phyloP scores from a whole-genome alignment of 805 yeast genomes.

The Candida odintsovae region DNA sequence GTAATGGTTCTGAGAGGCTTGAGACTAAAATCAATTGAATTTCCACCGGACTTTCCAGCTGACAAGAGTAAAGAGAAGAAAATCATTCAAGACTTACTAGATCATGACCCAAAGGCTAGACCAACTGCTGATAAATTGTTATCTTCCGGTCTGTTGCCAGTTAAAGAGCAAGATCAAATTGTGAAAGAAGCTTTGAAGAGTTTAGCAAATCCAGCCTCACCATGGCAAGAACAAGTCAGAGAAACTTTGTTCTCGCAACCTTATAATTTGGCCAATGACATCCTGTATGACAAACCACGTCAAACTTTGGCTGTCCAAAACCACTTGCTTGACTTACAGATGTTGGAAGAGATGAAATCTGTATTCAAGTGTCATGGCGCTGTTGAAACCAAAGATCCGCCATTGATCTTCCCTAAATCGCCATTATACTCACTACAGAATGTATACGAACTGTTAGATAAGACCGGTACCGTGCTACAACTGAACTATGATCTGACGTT shows the following conservation, averaged over 20 bases:
- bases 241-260: slow-evolving; percentile 82
- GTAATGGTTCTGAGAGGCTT: slow-evolving; percentile 63
- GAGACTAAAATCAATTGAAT: slow-evolving; percentile 51
- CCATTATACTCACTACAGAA: slow-evolving; percentile 61
- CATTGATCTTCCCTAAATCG: slow-evolving; percentile 75
- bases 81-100: slow-evolving; percentile 60
- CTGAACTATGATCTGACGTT: slow-evolving; percentile 84
- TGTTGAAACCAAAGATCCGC: slow-evolving; percentile 59
- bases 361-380: slow-evolving; percentile 85
- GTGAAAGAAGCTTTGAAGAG: slow-evolving; percentile 84
- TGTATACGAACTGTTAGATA: slow-evolving; percentile 77
- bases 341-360: slow-evolving; percentile 52
- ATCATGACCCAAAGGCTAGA: slow-evolving; percentile 72
- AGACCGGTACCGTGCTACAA: slow-evolving; percentile 82
- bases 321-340: slow-evolving; percentile 51
- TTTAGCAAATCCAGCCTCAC: slow-evolving; percentile 83
- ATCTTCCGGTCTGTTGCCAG: slow-evolving; percentile 79
- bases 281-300: slow-evolving; percentile 60
- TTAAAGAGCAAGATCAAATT: slow-evolving; percentile 83
- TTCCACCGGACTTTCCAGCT: slow-evolving; percentile 64
- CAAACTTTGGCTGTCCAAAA: slow-evolving; percentile 33
- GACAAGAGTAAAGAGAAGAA: slow-evolving; percentile 54
- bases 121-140: slow-evolving; percentile 76
- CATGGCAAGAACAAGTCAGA: slow-evolving; percentile 92
- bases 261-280: slow-evolving; percentile 76